These are phyloP conservation scores for Pochonia chlamydosporia DNA, from an alignment of 2,329 filamentous ascomycete genomes.

Conservation along the genomic window DNA sequence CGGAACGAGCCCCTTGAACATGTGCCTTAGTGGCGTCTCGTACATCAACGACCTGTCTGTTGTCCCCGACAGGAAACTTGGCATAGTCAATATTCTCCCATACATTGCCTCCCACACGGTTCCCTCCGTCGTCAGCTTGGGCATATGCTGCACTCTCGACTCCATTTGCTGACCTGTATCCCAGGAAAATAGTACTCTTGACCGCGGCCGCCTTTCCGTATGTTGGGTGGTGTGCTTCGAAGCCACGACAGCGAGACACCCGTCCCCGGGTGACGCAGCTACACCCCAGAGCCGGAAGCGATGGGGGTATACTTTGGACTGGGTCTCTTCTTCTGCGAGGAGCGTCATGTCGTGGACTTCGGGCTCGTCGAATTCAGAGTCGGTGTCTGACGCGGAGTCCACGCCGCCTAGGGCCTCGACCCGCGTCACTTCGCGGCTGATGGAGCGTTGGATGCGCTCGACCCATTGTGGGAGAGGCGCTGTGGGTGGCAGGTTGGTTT, in stretches of 20 bases:
- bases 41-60: conserved; percentile 11
- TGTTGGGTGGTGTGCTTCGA: conserved; percentile 43
- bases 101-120: conserved; percentile 55
- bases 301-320: conserved; percentile 40
- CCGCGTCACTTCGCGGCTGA: conserved; percentile 37
- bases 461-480: conserved; percentile 38
- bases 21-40: conserved; percentile 24
- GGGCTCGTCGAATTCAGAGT: conserved; percentile 11
- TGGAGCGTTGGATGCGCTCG: conserved; percentile 36
- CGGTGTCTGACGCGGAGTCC: conserved; percentile 18
- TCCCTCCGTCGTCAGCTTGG: conserved; percentile 45
- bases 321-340: conserved; percentile 22
- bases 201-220: conserved; percentile 35
- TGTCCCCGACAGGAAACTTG: conserved; percentile 27
- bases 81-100: conserved; percentile 40
- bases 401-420: conserved; percentile 35
- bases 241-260: conserved; percentile 44
- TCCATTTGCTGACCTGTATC: conserved; percentile 12
- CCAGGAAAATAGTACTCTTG: conserved; percentile 32
- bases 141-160: background rate
- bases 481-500: conserved; percentile 37
- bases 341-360: conserved; percentile 9
- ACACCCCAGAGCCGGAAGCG: conserved; percentile 50
- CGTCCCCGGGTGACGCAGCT: conserved; percentile 44
- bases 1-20: conserved; percentile 31